Evolutionary conservation across 2,329 filamentous ascomycete genomes (phyloP).

Genomic region (Ploettnerulaceae sp.): DNA sequence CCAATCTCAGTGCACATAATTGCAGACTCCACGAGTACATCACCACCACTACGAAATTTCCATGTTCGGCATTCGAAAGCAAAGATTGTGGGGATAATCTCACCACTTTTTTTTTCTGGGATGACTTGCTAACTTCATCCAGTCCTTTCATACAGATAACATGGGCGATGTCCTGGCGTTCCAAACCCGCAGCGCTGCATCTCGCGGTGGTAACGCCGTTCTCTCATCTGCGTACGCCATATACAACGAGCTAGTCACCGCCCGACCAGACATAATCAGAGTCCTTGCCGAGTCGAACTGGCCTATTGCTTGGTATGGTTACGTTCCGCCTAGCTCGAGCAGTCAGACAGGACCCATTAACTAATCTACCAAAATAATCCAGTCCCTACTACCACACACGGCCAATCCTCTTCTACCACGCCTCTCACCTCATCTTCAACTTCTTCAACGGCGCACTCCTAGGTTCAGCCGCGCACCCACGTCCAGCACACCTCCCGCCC

Average conservation of each 20-base stretch:
- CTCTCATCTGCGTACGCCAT: slow-evolving; percentile 49
- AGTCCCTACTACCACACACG: slow-evolving; percentile 41
- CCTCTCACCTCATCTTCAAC: slow-evolving; percentile 51
- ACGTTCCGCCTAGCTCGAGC: background rate
- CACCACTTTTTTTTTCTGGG: too few relatives aligned
- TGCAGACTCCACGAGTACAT: too few relatives aligned
- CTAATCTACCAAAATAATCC: slow-evolving; percentile 51
- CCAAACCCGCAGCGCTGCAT: slow-evolving; percentile 42
- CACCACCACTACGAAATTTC: too few relatives aligned
- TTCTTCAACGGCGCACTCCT: too few relatives aligned
- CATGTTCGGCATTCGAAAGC: too few relatives aligned
- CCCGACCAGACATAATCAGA: slow-evolving; percentile 47
- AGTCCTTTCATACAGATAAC: slow-evolving; percentile 52
- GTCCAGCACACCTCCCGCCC: slow-evolving; percentile 50
- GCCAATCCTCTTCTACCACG: slow-evolving; percentile 50
- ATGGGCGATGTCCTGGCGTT: slow-evolving; percentile 49
- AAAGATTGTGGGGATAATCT: too few relatives aligned
- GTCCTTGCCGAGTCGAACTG: slow-evolving; percentile 46
- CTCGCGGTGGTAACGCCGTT: slow-evolving; percentile 46
- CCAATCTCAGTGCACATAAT: slow-evolving; percentile 45
- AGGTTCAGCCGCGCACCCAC: too few relatives aligned
- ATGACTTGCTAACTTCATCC: too few relatives aligned
- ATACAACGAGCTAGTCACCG: slow-evolving; percentile 49
- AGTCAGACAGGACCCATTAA: background rate
- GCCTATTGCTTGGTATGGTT: slow-evolving; percentile 37